Evolutionary conservation across 352 stramenopile genomes (phyloP).

Genomic region (Pythium guiyangense): DNA sequence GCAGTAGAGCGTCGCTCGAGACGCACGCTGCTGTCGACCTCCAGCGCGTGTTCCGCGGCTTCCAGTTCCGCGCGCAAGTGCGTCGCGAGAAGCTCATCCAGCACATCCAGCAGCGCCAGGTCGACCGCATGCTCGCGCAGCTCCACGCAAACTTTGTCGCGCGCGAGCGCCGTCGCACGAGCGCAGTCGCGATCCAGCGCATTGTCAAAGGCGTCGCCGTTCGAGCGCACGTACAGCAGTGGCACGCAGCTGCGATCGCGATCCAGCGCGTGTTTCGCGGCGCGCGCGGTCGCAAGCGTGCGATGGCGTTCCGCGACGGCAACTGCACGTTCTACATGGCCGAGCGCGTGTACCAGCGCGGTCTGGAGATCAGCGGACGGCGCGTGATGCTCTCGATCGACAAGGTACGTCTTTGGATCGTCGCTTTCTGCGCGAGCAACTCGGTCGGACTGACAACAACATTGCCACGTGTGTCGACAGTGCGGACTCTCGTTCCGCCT

Average conservation of each 20-base stretch:
- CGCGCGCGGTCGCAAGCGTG: conserved; percentile 42
- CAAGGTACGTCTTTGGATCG: conserved; percentile 25
- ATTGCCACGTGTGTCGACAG: conserved; percentile 13
- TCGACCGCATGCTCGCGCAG: conserved; percentile 28
- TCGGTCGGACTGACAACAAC: neutral
- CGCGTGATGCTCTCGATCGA: conserved; percentile 56
- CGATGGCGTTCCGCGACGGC: conserved; percentile 54
- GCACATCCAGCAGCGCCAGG: conserved; percentile 45
- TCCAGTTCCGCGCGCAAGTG: conserved; percentile 44
- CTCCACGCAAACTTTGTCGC: conserved; percentile 24
- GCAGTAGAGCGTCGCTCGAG: conserved; percentile 4
- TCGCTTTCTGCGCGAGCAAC: neutral
- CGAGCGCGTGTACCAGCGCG: conserved; percentile 59
- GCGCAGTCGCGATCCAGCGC: conserved; percentile 45
- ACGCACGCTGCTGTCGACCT: conserved; percentile 35
- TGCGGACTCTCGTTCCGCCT: conserved; percentile 65
- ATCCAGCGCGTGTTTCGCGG: conserved; percentile 62
- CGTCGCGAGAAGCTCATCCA: conserved; percentile 36
- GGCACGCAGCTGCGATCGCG: conserved; percentile 21
- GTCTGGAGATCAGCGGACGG: conserved; percentile 36
- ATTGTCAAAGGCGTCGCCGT: conserved; percentile 47
- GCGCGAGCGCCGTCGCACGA: conserved; percentile 41
- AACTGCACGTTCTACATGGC: conserved; percentile 70
- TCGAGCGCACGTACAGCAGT: conserved; percentile 24
- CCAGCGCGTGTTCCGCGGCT: conserved; percentile 53